Base-by-base conservation (phyloP, 2,329 filamentous ascomycete species). In the Neopestalotiopsis sp. region DNA sequence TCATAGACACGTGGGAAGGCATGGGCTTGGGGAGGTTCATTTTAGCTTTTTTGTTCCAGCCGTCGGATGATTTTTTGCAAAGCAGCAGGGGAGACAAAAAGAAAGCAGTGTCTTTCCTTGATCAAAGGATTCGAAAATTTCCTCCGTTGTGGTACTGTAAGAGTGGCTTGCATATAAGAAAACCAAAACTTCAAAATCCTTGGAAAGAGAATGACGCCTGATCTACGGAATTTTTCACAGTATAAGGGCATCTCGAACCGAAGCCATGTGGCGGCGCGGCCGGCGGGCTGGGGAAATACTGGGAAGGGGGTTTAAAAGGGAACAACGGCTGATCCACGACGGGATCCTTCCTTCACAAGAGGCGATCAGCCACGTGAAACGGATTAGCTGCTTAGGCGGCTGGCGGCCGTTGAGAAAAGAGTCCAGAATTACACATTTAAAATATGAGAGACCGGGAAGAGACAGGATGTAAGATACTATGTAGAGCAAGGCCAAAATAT, bases 201-300 rank as follows among this genome's bases (percentile, higher is more conserved):
- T 28, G 34, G 10, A 38, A 62, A 34, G 59, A 34, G 30, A 20
- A n/a, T 62, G 49, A 17, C 30, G 57, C 57, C 57, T 34, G 24
- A 17, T 14, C 32, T 40, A 30, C 32, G 34, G 17, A 40, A 40
- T 40, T 56, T 32, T 9, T 6, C n/a, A 32, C 42, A 34, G 30
- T 70, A 59, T 28, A 66, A 66, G 32, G 64, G 64, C 28, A 66
- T 66, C 20, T 66, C 49, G 20, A 66, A 24, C 64, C 64, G 64
- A 58, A 28, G 24, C 53, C 42, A 30, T 45, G 20, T 10, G 20
- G 42, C 32, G 62, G 32, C 24, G 24, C 24, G 24, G 24, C 24
- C 24, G 20, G 32, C 32, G 17, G n/a, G 30, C 32, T 17, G 61
- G 17, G 34, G n/a, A 42, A 38, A 28, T 28, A 28, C 24, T 28